Conservation (phyloP, 257 asterid genomes). For the Nicotiana obtusifolia region DNA sequence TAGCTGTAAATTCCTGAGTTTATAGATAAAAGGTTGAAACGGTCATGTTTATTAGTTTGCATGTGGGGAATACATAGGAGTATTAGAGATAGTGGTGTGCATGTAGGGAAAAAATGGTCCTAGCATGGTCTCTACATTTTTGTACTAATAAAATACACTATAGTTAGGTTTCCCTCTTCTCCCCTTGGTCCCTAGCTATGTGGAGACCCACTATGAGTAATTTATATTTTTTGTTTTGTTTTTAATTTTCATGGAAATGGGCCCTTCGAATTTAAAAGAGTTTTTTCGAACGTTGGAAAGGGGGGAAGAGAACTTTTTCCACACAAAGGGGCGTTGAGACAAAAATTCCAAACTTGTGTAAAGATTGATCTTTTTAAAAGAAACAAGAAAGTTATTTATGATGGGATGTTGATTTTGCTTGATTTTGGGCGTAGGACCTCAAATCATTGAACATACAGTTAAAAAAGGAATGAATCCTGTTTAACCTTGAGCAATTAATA, state of each 20-base stretch:
- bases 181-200: neutral
- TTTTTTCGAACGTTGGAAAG: constrained; percentile 33
- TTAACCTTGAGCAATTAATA: neutral
- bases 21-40: constrained; percentile 10
- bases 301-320: neutral
- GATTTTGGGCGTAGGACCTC: neutral
- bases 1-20: too few relatives aligned
- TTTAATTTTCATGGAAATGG: constrained; percentile 7
- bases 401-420: constrained; percentile 4
- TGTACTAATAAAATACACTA: constrained; percentile 11
- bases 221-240: neutral
- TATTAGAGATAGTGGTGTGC: constrained; percentile 15
- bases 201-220: constrained; percentile 15
- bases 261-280: neutral
- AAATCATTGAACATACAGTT: neutral
- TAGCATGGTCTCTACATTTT: constrained; percentile 18
- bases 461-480: neutral
- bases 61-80: neutral
- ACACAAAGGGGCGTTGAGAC: neutral
- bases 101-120: constrained; percentile 23
- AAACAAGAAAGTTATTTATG: constrained; percentile 2
- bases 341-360: constrained; percentile 9
- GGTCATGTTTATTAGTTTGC: constrained; percentile 5
- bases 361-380: neutral
- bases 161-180: neutral